Evolutionary conservation across 2,329 filamentous ascomycete species (phyloP).

Genomic region (Thielaviopsis musarum): DNA sequence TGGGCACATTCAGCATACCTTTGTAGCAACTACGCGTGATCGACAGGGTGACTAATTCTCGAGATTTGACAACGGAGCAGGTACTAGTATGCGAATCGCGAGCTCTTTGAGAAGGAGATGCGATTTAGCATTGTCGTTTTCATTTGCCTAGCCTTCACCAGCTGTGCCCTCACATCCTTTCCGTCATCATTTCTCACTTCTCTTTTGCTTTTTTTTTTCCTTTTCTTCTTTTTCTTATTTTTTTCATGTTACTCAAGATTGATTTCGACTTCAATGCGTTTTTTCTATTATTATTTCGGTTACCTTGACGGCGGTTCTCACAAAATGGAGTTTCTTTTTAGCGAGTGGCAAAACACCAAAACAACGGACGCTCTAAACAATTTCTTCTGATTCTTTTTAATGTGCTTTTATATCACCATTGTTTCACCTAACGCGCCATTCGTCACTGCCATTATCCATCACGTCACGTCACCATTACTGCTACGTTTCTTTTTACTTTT

Average conservation of each 20-base stretch:
- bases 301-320: conserved; percentile 10
- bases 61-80: conserved; percentile 6
- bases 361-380: neutral
- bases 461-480: neutral
- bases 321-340: conserved; percentile 11
- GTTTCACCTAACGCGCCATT: neutral
- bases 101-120: neutral
- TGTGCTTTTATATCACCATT: conserved; percentile 1
- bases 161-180: neutral
- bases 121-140: neutral
- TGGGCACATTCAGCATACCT: conserved; percentile 1
- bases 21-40: conserved; percentile 2
- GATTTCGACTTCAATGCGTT: conserved; percentile 4
- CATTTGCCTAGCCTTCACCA: neutral
- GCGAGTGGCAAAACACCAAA: conserved; percentile 6
- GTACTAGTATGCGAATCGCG: conserved; percentile 1
- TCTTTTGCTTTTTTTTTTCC: conserved; percentile 2
- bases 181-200: neutral
- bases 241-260: neutral
- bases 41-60: conserved; percentile 9
- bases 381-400: neutral
- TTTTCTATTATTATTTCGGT: conserved; percentile 1
- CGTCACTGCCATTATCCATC: neutral
- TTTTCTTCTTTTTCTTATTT: conserved; percentile 1
- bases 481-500: neutral